Evolutionary conservation across 208 protist genomes (phyloP), one percentile per base, ranked within the genome.

Genomic region (Giardia duodenalis): DNA sequence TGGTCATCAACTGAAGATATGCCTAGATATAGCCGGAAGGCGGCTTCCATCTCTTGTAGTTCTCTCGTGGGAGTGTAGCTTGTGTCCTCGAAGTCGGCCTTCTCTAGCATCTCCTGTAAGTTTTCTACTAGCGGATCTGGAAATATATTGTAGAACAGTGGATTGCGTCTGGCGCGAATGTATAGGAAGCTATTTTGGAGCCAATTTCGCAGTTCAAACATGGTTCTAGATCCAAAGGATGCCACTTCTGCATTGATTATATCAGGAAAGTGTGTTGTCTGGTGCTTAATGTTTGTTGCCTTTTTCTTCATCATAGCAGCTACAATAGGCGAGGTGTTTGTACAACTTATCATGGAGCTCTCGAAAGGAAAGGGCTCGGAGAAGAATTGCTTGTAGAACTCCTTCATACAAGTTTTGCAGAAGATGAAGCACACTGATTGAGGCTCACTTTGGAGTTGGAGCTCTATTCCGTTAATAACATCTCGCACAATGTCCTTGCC

Each of bases 311-410:
- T 4, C 86, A 89, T 89, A 45, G 86, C 86, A 42, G 86, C 4
- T 46, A 44, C 86, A 19, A 89, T 3, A 4, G 86, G 22, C 4
- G 4, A 46, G 4, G 22, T 44, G 4, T 46, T 46, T 46, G 86
- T 44, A 45, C 4, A 89, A 45, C 42, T 89, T 45, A 89, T 4
- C 4, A 89, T 19, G 4, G 86, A 89, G 4, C 22, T 46, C 86
- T 89, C 86, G 42, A 89, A 89, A 19, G 86, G 86, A 44, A 89
- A 89, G 42, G 86, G 86, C 42, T 89, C 86, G 10, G 4, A 45
- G 42, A 89, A 89, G 42, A 89, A 89, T n/a, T 45, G 10, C 44
- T 89, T 89, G 44, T 89, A 89, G 86, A 44, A 46, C 4, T n/a
- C 86, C 42, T 89, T 89, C 4, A 44, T 44, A 19, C 22, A n/a